Conservation (phyloP, 805 yeast genomes). For the Lipomyces lipofer region DNA sequence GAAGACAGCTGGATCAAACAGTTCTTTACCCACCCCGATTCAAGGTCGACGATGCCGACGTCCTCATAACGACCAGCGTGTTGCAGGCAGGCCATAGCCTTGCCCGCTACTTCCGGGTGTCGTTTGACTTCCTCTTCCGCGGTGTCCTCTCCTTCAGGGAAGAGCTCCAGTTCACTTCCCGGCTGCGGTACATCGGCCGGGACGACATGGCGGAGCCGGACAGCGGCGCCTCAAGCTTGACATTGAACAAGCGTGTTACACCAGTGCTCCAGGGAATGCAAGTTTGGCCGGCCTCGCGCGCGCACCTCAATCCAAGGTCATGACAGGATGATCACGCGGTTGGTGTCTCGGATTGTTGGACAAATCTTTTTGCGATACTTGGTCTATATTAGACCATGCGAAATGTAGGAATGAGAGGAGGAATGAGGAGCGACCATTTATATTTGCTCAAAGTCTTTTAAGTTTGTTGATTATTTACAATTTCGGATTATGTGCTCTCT, state of each 20-base stretch:
- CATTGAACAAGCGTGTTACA: too few species aligned
- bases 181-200: too few species aligned
- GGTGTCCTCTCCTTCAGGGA: slow-evolving; percentile 5
- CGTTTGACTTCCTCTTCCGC: slow-evolving; percentile 8
- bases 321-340: background rate
- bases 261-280: too few species aligned
- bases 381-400: background rate
- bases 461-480: too few species aligned
- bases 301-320: background rate
- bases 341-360: background rate
- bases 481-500: too few species aligned
- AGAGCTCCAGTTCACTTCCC: background rate
- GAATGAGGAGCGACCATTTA: too few species aligned
- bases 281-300: too few species aligned
- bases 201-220: background rate
- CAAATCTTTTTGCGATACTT: background rate
- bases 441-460: too few species aligned
- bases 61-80: slow-evolving; percentile 7
- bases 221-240: too few species aligned
- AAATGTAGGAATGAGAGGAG: background rate
- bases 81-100: slow-evolving; percentile 18
- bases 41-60: background rate
- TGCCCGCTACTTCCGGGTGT: slow-evolving; percentile 7
- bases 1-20: background rate
- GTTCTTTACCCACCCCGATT: slow-evolving; percentile 9